A percentile compares a stretch with the other conserved stretches of the same genome.
Evolutionary conservation across 768 basidiomycete genomes (phyloP).

Genomic region (Boletus patriciae): DNA sequence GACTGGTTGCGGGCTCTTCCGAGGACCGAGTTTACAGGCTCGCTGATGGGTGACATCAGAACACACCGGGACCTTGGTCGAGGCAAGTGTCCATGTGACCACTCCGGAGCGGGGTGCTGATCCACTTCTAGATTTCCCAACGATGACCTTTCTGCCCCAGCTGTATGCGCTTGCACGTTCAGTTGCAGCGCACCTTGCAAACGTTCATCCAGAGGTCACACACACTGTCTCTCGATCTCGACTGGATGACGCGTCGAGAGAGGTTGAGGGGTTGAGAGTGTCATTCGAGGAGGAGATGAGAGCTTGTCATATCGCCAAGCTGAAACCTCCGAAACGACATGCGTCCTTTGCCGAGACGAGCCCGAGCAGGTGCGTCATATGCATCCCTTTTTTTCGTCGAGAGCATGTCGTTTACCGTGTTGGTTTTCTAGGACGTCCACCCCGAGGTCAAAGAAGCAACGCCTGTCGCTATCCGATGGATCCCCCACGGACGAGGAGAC

Average conservation of each 20-base stretch:
- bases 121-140: slow-evolving; percentile 31
- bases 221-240: slow-evolving; percentile 17
- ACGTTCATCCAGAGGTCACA: slow-evolving; percentile 5
- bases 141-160: slow-evolving; percentile 49
- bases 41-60: slow-evolving; percentile 24
- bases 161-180: slow-evolving; percentile 43
- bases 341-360: slow-evolving; percentile 44
- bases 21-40: slow-evolving; percentile 8
- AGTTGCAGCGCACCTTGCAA: slow-evolving; percentile 24
- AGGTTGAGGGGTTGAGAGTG: slow-evolving; percentile 34
- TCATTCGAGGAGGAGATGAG: slow-evolving; percentile 40
- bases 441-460: slow-evolving; percentile 42
- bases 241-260: slow-evolving; percentile 31
- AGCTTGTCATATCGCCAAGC: slow-evolving; percentile 39
- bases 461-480: slow-evolving; percentile 40
- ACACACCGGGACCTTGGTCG: slow-evolving; percentile 29
- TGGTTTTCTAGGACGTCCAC: slow-evolving; percentile 24
- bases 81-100: slow-evolving; percentile 13
- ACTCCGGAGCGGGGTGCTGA: neutral
- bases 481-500: slow-evolving; percentile 35
- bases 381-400: neutral
- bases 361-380: slow-evolving; percentile 38
- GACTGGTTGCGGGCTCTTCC: slow-evolving; percentile 29
- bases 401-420: neutral
- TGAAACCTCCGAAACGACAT: slow-evolving; percentile 48